phyloP scores from a whole-genome alignment of 208 protist genomes.

The Tritrichomonas musculus region DNA sequence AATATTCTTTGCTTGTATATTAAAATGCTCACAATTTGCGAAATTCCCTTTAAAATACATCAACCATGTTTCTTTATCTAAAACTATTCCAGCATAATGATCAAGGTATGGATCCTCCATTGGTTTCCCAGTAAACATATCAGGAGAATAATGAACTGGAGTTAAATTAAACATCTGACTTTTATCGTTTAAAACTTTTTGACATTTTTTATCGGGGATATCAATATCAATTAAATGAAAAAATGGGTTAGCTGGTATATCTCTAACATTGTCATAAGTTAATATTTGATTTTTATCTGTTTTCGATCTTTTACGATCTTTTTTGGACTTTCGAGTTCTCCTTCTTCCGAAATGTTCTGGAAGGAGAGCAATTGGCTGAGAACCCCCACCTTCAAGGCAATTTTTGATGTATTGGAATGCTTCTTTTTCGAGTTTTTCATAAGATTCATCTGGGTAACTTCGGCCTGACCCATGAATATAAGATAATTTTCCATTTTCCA shows the following conservation, averaged over 20 bases:
- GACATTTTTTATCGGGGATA: too few relatives aligned
- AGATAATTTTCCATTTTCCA: background rate
- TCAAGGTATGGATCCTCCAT: background rate
- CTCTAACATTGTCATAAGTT: background rate
- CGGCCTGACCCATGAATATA: background rate
- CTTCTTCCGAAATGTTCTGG: background rate
- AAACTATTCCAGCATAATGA: background rate
- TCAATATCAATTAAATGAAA: background rate
- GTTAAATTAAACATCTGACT: background rate
- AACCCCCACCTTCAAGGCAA: background rate
- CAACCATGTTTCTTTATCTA: background rate
- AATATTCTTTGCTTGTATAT: too few relatives aligned
- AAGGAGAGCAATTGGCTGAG: background rate
- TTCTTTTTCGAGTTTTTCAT: background rate
- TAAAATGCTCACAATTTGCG: too few relatives aligned
- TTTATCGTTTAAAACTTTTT: too few relatives aligned
- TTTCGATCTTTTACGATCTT: background rate
- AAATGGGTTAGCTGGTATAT: background rate
- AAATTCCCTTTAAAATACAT: background rate
- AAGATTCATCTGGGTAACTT: background rate
- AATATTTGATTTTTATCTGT: background rate
- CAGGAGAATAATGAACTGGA: background rate
- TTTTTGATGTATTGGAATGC: background rate
- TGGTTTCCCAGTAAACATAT: background rate
- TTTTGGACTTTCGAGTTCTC: background rate